Evolutionary conservation across 1,139 yeast genomes (phyloP), one percentile per base, ranked within the genome.

Genomic region (Eremothecium coryli): DNA sequence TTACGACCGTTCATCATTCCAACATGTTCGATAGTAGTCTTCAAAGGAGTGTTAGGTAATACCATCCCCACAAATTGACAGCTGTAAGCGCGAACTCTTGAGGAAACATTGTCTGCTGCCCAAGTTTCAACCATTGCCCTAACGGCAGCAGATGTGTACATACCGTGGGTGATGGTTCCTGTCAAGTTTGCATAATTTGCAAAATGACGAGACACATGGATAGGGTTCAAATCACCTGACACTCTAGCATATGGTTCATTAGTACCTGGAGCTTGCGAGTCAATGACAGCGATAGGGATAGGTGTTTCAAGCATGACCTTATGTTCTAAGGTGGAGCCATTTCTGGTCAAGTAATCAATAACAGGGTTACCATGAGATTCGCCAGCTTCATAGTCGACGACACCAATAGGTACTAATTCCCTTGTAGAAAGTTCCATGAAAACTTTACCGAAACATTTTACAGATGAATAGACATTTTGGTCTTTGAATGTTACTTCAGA

Each of bases 1-100:
- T 90, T 93, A 68, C 98, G 85, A 60, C 99, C 99, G 56, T 88
- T 90, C 56, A 90, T 85, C 99, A 90, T 90, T 67, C 98, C 98
- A 62, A 84, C 74, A 54, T 93, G 98, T 65, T 88, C 95, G 56
- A 90, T 73, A 49, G 79, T 77, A 31, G 96, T 88, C 50, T 80
- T 78, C 55, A 90, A 73, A 42, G 73, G 78, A 56, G 93, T 95
- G 61, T 88, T 90, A 49, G 99, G 99, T 54, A 90, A 71, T 37
- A 90, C 97, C 99, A 90, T 90, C 50, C 95, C 96, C 40, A 82
- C 86, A 58, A 90, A 90, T 53, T 72, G 71, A 60, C 95, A 86
- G 61, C 75, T 77, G 74, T 81, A 90, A 29, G 95, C 97, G 60
- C 95, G 77, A 39, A 93, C 97, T 67, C 98, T 82, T 37, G 90